phyloP scores from a whole-genome alignment of 768 basidiomycete species.

The Phlebiopsis gigantea region DNA sequence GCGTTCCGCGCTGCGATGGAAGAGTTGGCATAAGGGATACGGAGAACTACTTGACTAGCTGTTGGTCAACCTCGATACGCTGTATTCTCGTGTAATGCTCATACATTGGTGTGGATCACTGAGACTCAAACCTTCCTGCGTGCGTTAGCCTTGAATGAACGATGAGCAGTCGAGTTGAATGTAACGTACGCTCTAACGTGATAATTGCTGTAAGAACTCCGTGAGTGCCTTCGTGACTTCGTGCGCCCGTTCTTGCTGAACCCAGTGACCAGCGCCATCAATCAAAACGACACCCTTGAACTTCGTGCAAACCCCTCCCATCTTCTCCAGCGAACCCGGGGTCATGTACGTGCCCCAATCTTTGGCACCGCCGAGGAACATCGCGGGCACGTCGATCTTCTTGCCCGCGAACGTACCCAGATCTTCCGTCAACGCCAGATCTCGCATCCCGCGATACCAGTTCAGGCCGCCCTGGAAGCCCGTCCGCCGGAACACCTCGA shows the following conservation, averaged over 20 bases:
- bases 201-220: slow-evolving; percentile 29
- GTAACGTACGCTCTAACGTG: neutral
- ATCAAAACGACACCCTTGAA: slow-evolving; percentile 39
- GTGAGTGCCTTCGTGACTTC: slow-evolving; percentile 36
- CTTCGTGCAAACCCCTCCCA: slow-evolving; percentile 31
- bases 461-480: slow-evolving; percentile 66
- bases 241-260: slow-evolving; percentile 50
- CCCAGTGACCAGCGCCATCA: slow-evolving; percentile 59
- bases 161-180: neutral
- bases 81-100: neutral
- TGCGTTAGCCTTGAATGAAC: neutral
- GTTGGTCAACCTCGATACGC: neutral
- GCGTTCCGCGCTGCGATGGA: slow-evolving; percentile 11
- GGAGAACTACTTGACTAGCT: neutral
- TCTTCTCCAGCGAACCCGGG: slow-evolving; percentile 42
- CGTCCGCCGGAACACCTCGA: slow-evolving; percentile 41
- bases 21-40: slow-evolving; percentile 1
- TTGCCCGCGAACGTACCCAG: slow-evolving; percentile 40
- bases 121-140: neutral
- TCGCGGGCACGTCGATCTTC: slow-evolving; percentile 45
- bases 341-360: slow-evolving; percentile 61
- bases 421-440: slow-evolving; percentile 25
- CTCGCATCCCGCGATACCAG: slow-evolving; percentile 36
- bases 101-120: neutral
- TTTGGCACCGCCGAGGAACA: slow-evolving; percentile 49